Evolutionary conservation across 768 basidiomycete genomes (phyloP).

Genomic region (Lentinula sp.): DNA sequence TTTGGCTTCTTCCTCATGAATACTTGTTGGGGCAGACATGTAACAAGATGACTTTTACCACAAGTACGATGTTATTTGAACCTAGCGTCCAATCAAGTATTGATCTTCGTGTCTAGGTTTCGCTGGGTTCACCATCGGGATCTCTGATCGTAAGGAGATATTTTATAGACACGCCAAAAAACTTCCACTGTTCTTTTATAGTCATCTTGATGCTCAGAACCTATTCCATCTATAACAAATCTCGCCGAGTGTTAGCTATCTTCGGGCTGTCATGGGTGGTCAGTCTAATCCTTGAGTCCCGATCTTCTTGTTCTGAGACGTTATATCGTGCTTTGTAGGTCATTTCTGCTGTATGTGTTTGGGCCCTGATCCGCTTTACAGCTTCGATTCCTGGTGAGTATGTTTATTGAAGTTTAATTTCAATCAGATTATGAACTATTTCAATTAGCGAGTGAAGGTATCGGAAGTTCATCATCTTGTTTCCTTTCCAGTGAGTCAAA

Average conservation of each 20-base stretch:
- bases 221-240: slow-evolving; percentile 1
- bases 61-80: background rate
- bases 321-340: background rate
- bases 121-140: background rate
- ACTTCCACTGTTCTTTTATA: background rate
- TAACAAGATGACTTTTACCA: background rate
- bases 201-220: slow-evolving; percentile 2
- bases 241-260: background rate
- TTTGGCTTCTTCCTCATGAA: too few species aligned
- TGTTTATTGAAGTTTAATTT: background rate
- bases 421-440: background rate
- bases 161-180: background rate
- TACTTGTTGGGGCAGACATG: background rate
- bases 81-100: too few species aligned
- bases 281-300: background rate
- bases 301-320: too few species aligned
- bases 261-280: background rate
- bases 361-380: background rate
- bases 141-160: background rate
- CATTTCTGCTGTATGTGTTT: background rate
- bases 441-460: too few species aligned
- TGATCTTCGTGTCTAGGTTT: background rate
- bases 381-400: background rate
- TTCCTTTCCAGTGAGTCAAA: background rate
- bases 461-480: background rate